A percentile compares a stretch with the other conserved stretches of the same genome.
Conservation (phyloP, 306 rosid species). For the Sechiopsis laciniata region DNA sequence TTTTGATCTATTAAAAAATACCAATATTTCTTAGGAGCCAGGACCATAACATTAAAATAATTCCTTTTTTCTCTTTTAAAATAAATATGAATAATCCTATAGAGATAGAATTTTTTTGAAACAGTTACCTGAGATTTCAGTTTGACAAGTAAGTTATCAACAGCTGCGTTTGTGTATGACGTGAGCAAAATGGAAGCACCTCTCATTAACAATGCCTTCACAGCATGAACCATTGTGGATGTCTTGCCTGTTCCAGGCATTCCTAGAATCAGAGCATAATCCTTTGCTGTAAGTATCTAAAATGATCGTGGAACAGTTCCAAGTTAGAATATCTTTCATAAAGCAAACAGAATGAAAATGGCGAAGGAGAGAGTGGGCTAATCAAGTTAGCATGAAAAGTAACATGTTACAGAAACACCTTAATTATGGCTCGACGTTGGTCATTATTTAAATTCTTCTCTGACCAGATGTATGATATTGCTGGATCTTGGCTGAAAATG, state of each 20-base stretch:
- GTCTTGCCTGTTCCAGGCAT: slow-evolving; percentile 99
- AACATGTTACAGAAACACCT: slow-evolving; percentile 44
- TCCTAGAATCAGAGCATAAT: slow-evolving; percentile 85
- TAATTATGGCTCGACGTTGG: slow-evolving; percentile 83
- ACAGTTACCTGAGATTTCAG: slow-evolving; percentile 67
- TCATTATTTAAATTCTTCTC: slow-evolving; percentile 71
- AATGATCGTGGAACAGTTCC: slow-evolving; percentile 18
- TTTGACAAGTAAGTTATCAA: slow-evolving; percentile 88
- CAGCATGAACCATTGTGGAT: slow-evolving; percentile 95
- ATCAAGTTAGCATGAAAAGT: not conserved
- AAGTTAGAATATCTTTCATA: not conserved
- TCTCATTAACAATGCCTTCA: slow-evolving; percentile 81
- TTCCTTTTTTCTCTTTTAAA: not conserved
- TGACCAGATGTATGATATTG: slow-evolving; percentile 74
- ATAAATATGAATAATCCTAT: not conserved
- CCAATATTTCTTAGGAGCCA: not conserved
- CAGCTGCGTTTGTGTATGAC: slow-evolving; percentile 87
- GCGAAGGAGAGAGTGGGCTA: not conserved
- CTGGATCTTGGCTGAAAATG: slow-evolving; percentile 84
- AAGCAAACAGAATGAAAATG: not conserved
- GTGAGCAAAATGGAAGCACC: slow-evolving; percentile 91
- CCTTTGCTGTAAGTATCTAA: slow-evolving; percentile 89
- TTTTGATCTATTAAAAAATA: not conserved
- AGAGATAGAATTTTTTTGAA: slow-evolving; percentile 1
- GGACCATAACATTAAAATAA: not conserved